Base-by-base conservation (phyloP, 2,329 filamentous ascomycete species). In the Torrubiella hemipterigena region DNA sequence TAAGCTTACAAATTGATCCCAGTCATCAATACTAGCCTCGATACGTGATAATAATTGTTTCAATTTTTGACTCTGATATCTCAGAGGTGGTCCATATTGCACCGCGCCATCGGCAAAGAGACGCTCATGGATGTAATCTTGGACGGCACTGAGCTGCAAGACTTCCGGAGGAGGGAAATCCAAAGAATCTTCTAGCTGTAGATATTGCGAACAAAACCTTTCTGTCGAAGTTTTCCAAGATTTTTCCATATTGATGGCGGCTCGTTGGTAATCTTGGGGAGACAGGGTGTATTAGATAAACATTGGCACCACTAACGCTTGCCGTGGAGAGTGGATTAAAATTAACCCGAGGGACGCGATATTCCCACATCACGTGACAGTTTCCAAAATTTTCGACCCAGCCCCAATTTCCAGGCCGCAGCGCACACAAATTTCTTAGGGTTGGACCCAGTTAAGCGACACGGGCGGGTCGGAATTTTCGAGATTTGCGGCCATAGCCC, bases 1-100 rank as follows among this genome's bases (percentile, higher is more conserved):
- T n/a, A 29, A 21, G 63, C 81, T 63, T 79, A 93, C 87, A 78
- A 93, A 75, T 65, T 83, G 67, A 44, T 94, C 82, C 55, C 85
- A 87, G 52, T 94, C 76, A 35, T 73, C 65, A 29, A 93, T 84
- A 20, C 79, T 72, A 18, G 65, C 59, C 52, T 94, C 84, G 31
- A 94, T 76, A 34, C 64, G 70, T 7, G 64, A 56, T 10, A 85
- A 59, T 20, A 95, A 63, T 39, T 73, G 61, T 51, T 93, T 94
- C 31, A 95, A 55, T 1, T 84, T 69, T 36, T 74, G 69, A 12
- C 80, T 55, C 42, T 77, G 74, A 49, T 93, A 93, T 31, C 77
- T 61, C 14, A 65, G 59, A 7, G 82, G 79, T 13, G 81, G 81
- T 7, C 70, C 59, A 44, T 70, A 67, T 30, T 59, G 53, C 29